Evolutionary conservation across 2,329 filamentous ascomycete genomes (phyloP), one percentile per base, ranked within the genome.

Genomic region (Neospermospora avenae): DNA sequence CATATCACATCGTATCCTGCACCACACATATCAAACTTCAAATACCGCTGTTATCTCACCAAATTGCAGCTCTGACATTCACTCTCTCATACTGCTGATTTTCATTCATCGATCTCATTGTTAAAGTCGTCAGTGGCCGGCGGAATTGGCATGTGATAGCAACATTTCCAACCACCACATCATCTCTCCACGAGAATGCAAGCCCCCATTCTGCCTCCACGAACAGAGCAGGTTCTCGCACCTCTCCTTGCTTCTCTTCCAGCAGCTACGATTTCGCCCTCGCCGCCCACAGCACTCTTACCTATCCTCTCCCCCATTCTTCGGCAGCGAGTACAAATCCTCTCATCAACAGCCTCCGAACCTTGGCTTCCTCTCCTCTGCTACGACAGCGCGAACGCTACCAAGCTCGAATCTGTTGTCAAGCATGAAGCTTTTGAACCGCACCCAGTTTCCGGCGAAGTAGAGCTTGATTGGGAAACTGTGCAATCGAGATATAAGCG

Each of bases 401-500:
- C 77, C 8, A 81, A 78, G 65, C 78, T 93, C 18, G 78, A 81
- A n/a, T 77, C 83, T 60, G 77, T 88, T 14, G 84, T 85, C 34
- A 80, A 81, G 66, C 80, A 81, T 58, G 83, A 89, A 56, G 76
- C 81, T 48, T 77, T 93, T 34, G 88, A 93, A 72, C 88, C 89
- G n/a, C 90, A 95, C 69, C 90, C 90, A 3, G 84, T 88, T 4
- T 91, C 88, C 2, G 90, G 89, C 57, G 89, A 93, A 73, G 83
- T 93, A 57, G 90, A 93, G 75, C 75, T 93, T 20, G 81, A 85
- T 68, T 80, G 73, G 72, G 80, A 82, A 80, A 87, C 91, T 59
- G 81, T 84, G 7, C 78, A 84, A 61, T 78, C 80, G 28, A 80
- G 82, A 56, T 93, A 87, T 75, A 79, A 84, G 61, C 80, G 89